Evolutionary conservation across 495 filamentous ascomycete genomes (phyloP), one percentile per base, ranked within the genome.

Genomic region (Tuber calosporum): DNA sequence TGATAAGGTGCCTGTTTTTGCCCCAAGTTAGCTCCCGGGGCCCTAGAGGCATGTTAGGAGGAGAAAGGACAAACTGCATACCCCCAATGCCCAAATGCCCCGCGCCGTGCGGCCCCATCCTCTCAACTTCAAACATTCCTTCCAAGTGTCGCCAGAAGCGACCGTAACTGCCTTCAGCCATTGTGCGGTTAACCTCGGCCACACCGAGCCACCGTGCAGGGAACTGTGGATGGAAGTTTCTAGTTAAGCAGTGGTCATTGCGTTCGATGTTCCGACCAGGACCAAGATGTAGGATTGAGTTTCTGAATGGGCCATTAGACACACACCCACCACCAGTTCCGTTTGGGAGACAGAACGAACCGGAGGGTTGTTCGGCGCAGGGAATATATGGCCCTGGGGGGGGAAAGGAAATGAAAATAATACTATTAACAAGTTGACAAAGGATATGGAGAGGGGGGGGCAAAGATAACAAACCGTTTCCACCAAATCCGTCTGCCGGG

Each of bases 51-150:
- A 58, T 26, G n/a, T 62, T 30, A 4, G n/a, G n/a, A 17, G 53
- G 9, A 34, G 3, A n/a, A n/a, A n/a, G 8, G 13, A 5, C 15
- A 2, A 34, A 62, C 26, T 34, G 69, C 74, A 68, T 39, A 75
- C 83, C 78, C 68, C 85, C 90, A 72, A 91, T 87, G 5, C 85
- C 83, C 74, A 87, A 87, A 79, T 93, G 91, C 2, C 89, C 90
- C 17, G 85, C 90, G 3, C 88, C 87, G 79, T 92, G 91, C 85
- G n/a, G 87, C 85, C 66, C 88, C 81, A 70, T 82, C 79, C 38
- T 84, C 81, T 41, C 82, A 83, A 43, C 81, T 79, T 72, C 75
- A 48, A 87, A 86, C 36, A 86, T 81, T 9, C 87, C 85, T 68
- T 89, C 86, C 78, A 87, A 82, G 36, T 81, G 81, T 68, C 84